Evolutionary conservation across 768 basidiomycete species (phyloP), one percentile per base, ranked within the genome.

Genomic region (Cyclocybe cylindracea): DNA sequence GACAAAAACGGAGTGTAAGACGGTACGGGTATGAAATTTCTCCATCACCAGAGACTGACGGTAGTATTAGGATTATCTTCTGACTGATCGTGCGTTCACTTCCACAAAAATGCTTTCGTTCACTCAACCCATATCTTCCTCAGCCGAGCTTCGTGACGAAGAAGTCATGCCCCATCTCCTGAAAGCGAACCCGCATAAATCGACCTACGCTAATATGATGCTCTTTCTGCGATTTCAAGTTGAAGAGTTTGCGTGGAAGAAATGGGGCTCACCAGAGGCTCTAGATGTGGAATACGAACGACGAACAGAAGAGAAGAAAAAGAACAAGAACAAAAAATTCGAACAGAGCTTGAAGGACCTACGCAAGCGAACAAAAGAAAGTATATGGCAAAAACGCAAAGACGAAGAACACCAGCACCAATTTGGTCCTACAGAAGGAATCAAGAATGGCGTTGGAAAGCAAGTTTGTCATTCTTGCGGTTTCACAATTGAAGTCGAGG

Each of bases 141-240:
- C 61, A 94, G 93, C 95, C 32, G 97, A 99, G 65, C 77, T 99
- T 24, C 86, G 89, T 50, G 97, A 99, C 65, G 85, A 91, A 61
- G 92, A 97, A 60, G 73, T 89, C 13, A 81, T 99, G 57, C 97
- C 96, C 0, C 97, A 99, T 68, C 76, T 96, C 19, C 78, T 98
- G 51, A 93, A 95, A 64, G 89, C 92, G 14, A 98, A 98, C 66
- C 95, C 93, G 3, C 94, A 97, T 73, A 89, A 91, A 57, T 89
- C 94, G 9, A 95, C 92, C 0, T 98, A 91, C 65, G 90, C 91
- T 34, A 99, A 98, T 75, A 98, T 98, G 97, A 98, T 98, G 97
- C 79, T 99, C 16, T 98, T 90, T 71, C 77, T 98, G 4, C 85
- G 97, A 33, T 88, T 76, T 63, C 96, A 98, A 67, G 92, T 97